A percentile compares a stretch with the other conserved stretches of the same genome.
phyloP scores from a whole-genome alignment of 257 asterid species.

The Verbena officinalis region DNA sequence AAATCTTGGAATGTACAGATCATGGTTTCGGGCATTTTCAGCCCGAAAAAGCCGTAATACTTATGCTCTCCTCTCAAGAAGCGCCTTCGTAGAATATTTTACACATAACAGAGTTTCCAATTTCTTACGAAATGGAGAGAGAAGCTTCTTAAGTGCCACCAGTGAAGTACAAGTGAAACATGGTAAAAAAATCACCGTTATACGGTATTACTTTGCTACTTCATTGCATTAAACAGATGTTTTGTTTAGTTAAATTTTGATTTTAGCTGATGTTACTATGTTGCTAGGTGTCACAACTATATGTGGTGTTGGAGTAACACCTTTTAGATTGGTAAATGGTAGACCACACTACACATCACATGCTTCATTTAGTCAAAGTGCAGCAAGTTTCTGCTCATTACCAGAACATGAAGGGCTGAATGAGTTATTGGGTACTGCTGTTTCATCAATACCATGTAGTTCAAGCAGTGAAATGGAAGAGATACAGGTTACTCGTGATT shows the following conservation, averaged over 20 bases:
- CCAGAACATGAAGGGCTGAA: constrained; percentile 36
- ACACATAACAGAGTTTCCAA: constrained; percentile 21
- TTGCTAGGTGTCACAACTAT: constrained; percentile 36
- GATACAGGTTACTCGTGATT: constrained; percentile 31
- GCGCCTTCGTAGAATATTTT: constrained; percentile 12
- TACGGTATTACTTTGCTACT: neutral
- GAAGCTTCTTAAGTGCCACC: constrained; percentile 17
- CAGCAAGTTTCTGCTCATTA: constrained; percentile 42
- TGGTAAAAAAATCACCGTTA: constrained; percentile 27
- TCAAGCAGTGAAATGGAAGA: constrained; percentile 38
- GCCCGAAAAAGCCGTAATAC: constrained; percentile 38
- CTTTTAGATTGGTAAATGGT: constrained; percentile 28
- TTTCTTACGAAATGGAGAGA: constrained; percentile 25
- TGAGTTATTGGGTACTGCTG: constrained; percentile 37
- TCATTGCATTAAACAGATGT: constrained; percentile 16
- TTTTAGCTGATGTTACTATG: constrained; percentile 24
- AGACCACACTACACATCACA: constrained; percentile 20
- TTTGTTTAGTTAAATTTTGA: neutral
- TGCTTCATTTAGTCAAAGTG: constrained; percentile 28
- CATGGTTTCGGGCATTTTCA: constrained; percentile 45
- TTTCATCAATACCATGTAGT: constrained; percentile 28
- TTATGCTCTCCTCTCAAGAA: constrained; percentile 34
- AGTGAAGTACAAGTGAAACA: constrained; percentile 12
- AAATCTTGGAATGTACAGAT: constrained; percentile 43
- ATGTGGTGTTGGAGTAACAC: constrained; percentile 25